A percentile compares a stretch with the other conserved stretches of the same genome.
Conservation (phyloP, 2,329 filamentous ascomycete genomes). For the Aspergillus pseudotamarii region DNA sequence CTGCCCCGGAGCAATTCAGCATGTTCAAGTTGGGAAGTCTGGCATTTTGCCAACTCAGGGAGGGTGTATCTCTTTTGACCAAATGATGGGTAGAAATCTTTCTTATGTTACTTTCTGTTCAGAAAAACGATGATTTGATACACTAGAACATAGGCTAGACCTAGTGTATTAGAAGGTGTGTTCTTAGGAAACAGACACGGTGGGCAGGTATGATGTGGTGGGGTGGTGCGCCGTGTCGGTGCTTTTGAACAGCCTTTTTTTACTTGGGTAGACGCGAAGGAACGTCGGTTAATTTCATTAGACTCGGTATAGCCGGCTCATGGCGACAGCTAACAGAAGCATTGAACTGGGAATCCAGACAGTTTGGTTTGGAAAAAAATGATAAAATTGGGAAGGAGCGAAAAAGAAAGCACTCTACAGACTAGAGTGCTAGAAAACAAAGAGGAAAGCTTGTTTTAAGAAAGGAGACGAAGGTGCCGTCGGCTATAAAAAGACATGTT, state of each 20-base stretch:
- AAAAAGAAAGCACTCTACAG: not conserved
- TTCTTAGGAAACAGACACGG: not conserved
- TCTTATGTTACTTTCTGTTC: not conserved
- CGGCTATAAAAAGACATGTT: not conserved
- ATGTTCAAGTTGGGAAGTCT: not conserved
- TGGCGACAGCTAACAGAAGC: not conserved
- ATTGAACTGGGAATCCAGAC: not conserved
- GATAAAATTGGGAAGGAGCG: not conserved
- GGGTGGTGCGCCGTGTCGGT: not conserved
- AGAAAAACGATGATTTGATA: not conserved
- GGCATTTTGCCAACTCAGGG: no score
- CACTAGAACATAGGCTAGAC: no score
- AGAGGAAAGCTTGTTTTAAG: not conserved
- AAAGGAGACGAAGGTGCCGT: not conserved
- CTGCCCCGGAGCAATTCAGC: no score
- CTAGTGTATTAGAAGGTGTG: no score
- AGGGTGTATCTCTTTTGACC: not conserved
- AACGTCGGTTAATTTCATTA: slow-evolving; percentile 1
- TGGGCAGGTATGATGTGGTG: not conserved
- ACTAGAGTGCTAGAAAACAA: not conserved
- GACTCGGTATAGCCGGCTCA: not conserved
- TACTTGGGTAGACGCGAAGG: not conserved
- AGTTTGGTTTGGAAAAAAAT: no score
- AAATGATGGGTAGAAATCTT: not conserved
- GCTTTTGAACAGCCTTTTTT: not conserved